Evolutionary conservation across 208 protist genomes (phyloP).

Genomic region (Perkinsela sp.): DNA sequence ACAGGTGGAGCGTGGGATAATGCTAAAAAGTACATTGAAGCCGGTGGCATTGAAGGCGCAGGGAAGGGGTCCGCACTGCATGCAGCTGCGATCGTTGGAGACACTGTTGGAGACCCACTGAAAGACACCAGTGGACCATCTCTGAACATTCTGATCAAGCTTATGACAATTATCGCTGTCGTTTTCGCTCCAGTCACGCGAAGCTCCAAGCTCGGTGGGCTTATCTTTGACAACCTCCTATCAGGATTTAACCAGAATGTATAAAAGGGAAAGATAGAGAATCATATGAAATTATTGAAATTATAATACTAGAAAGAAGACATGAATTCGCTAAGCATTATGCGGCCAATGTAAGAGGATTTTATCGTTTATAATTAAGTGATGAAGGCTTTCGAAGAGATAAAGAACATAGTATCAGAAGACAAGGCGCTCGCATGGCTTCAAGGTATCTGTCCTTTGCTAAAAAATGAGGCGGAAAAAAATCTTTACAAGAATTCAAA

Average conservation of each 20-base stretch:
- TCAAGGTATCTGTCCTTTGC: no score
- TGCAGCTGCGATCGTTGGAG: constrained; percentile 76
- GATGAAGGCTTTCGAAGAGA: no score
- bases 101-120: constrained; percentile 84
- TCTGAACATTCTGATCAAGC: constrained; percentile 81
- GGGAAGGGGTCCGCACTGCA: constrained; percentile 67
- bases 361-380: no score
- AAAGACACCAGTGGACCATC: constrained; percentile 83
- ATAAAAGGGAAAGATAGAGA: background rate
- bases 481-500: no score
- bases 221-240: constrained; percentile 12
- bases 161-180: constrained; percentile 76
- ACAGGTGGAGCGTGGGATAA: constrained; percentile 87
- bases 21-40: constrained; percentile 87
- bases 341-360: no score
- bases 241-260: background rate
- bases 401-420: no score
- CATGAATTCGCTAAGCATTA: no score
- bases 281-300: no score
- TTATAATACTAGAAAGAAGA: no score
- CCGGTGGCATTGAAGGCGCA: constrained; percentile 48
- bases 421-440: no score
- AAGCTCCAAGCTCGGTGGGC: constrained; percentile 33
- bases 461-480: no score
- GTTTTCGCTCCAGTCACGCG: constrained; percentile 55